Evolutionary conservation across 176 grass and related monocot genomes (phyloP).

Genomic region (Aegilops sharonensis): DNA sequence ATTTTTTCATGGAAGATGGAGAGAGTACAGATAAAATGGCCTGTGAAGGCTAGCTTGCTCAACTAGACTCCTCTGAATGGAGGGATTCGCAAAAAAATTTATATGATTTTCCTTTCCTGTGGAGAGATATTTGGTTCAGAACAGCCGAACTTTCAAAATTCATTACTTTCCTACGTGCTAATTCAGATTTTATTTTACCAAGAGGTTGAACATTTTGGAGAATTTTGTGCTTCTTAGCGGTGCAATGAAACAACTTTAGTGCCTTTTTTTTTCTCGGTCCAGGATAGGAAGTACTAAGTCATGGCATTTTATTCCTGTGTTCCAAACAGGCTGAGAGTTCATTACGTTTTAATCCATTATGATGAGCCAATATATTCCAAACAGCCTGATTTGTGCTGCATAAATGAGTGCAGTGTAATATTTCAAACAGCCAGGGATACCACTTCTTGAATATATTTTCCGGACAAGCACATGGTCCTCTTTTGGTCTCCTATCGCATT

Average conservation of each 20-base stretch:
- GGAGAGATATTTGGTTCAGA: not conserved
- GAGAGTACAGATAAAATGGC: not conserved
- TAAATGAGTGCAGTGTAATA: too few species aligned
- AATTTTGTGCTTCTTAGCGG: not conserved
- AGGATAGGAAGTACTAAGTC: not conserved
- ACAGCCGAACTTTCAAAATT: not conserved
- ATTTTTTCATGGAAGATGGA: not conserved
- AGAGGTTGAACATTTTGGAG: not conserved
- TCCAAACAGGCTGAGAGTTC: not conserved
- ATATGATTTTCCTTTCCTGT: too few species aligned
- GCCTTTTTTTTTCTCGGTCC: too few species aligned
- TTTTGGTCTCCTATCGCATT: too few species aligned
- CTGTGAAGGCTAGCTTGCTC: not conserved
- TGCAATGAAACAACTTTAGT: too few species aligned
- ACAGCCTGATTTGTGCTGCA: not conserved
- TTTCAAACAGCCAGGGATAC: too few species aligned
- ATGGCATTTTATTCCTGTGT: not conserved
- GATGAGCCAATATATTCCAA: not conserved
- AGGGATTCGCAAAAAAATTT: too few species aligned
- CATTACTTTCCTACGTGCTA: not conserved
- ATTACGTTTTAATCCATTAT: not conserved
- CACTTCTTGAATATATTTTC: too few species aligned
- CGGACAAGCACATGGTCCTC: too few species aligned
- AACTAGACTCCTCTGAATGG: not conserved
- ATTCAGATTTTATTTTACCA: not conserved